A percentile compares a stretch with the other conserved stretches of the same genome.
These are phyloP conservation scores for Phytopythium oedochilum DNA, from an alignment of 352 stramenopile species.

Conservation along the genomic window DNA sequence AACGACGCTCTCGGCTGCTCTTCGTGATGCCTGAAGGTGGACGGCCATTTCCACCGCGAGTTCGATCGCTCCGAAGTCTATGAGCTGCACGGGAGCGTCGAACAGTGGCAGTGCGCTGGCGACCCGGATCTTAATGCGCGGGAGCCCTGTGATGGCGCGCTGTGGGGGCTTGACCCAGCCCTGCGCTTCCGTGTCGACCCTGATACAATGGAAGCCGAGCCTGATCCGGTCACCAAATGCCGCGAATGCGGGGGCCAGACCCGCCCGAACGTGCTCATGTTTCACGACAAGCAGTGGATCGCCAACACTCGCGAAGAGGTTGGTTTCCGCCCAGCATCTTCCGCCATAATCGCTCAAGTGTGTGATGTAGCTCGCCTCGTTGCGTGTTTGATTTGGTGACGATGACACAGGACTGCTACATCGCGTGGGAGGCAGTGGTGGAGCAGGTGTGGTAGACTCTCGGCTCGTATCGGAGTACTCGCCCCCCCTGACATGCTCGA, in stretches of 20 bases:
- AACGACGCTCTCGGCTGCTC: background rate
- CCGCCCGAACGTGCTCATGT: conserved; percentile 91
- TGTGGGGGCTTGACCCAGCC: conserved; percentile 46
- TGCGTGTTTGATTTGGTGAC: too few species aligned
- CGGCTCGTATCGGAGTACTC: background rate
- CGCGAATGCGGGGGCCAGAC: conserved; percentile 51
- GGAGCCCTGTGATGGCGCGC: conserved; percentile 31
- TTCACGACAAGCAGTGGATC: conserved; percentile 85
- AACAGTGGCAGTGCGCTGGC: conserved; percentile 72
- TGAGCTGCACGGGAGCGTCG: conserved; percentile 86
- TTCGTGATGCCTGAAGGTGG: conserved; percentile 38
- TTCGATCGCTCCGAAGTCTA: conserved; percentile 80
- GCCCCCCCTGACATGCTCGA: background rate
- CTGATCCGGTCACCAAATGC: conserved; percentile 31
- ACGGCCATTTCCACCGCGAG: conserved; percentile 80
- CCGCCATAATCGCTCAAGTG: too few species aligned
- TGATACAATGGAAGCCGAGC: conserved; percentile 56
- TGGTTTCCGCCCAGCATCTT: too few species aligned
- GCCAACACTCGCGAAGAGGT: conserved; percentile 68
- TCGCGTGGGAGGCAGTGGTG: conserved; percentile 74
- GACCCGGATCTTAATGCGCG: conserved; percentile 26
- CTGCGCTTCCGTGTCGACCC: conserved; percentile 64
- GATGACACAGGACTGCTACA: conserved; percentile 44
- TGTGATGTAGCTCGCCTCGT: too few species aligned
- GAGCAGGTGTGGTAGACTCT: conserved; percentile 37